phyloP scores from a whole-genome alignment of 2,329 filamentous ascomycete species.

The Cytospora leucostoma region DNA sequence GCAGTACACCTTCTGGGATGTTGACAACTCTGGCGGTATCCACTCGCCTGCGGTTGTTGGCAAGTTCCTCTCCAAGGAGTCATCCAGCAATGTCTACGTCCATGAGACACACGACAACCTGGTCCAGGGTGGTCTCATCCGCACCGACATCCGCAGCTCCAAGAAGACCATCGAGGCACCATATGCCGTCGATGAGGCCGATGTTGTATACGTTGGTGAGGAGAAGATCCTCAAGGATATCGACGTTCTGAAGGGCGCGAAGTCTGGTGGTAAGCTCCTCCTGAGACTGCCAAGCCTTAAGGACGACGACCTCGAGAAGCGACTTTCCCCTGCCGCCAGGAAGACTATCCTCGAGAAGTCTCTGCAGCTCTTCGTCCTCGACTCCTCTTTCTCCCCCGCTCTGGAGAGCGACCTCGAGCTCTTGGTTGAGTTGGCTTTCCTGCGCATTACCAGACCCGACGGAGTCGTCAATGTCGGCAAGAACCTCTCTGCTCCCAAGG shows the following conservation, averaged over 20 bases:
- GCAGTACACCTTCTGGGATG: conserved; percentile 94
- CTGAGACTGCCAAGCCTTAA: conserved; percentile 78
- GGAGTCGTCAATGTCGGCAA: conserved; percentile 66
- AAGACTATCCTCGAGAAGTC: conserved; percentile 71
- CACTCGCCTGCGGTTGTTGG: conserved; percentile 64
- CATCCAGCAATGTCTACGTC: conserved; percentile 61
- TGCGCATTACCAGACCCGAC: conserved; percentile 72
- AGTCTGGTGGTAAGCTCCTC: conserved; percentile 70
- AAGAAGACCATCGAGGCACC: conserved; percentile 82
- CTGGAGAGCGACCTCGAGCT: conserved; percentile 66
- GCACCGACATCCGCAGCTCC: conserved; percentile 83
- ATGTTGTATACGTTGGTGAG: conserved; percentile 77
- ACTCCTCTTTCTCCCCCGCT: conserved; percentile 67
- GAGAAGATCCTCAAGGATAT: conserved; percentile 79
- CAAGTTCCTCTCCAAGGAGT: conserved; percentile 69
- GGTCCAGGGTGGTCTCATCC: conserved; percentile 74
- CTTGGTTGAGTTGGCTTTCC: conserved; percentile 78
- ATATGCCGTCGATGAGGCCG: conserved; percentile 77
- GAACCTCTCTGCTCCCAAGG: conserved; percentile 59
- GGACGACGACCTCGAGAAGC: conserved; percentile 87
- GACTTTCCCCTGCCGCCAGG: conserved; percentile 69
- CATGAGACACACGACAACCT: conserved; percentile 67
- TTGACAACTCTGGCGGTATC: conserved; percentile 71
- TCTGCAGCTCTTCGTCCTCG: conserved; percentile 73
- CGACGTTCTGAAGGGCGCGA: conserved; percentile 70